Base-by-base conservation (phyloP, 1,284 basidiomycete species). In the Psilocybe mexicana region DNA sequence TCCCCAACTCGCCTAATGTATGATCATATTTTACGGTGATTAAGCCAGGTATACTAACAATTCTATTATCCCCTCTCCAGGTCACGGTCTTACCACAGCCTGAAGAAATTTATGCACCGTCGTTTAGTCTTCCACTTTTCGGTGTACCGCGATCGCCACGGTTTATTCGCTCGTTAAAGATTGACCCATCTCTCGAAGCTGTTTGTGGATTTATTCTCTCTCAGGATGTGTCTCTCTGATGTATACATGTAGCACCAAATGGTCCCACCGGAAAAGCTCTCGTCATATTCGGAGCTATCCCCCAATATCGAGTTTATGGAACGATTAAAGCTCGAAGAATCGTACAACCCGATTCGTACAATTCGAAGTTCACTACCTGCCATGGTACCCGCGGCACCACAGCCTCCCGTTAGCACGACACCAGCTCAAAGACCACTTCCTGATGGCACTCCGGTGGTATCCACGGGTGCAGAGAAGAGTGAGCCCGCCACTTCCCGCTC, bases 241-340 rank as follows among this genome's bases (percentile, higher is more conserved):
- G 7, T 36, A 10, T 26, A 6, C 30, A 18, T 40, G n/a, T 40
- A 64, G 63, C 63, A 64, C 28, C 52, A 55, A 24, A 58, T 54
- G 5, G 49, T 64, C 4, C 57, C 63, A 6, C 63, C 63, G 3
- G 59, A 60, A 25, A 46, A 62, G 45, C 51, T 46, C 7, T 64
- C 63, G 6, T 36, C 47, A 7, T 61, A 64, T 38, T 62, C 63
- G 1, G 61, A 62, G 43, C 51, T 64, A 2, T 47, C 57, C 6
- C 51, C 55, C 5, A 50, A 64, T 45, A 28, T 64, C 8, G 47
- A 57, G 28, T 60, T 57, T 26, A 54, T 64, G 54, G 48, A 55
- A 18, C 55, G 49, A 18, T 52, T 61, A 4, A 51, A 57, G 33
- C 52, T 49, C 5, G 59, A 63, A 28, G 59, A 61, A 24, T 38